A percentile compares a stretch with the other conserved stretches of the same genome.
Conservation (phyloP, 2,329 filamentous ascomycete species). For the Phialocephala sp. region DNA sequence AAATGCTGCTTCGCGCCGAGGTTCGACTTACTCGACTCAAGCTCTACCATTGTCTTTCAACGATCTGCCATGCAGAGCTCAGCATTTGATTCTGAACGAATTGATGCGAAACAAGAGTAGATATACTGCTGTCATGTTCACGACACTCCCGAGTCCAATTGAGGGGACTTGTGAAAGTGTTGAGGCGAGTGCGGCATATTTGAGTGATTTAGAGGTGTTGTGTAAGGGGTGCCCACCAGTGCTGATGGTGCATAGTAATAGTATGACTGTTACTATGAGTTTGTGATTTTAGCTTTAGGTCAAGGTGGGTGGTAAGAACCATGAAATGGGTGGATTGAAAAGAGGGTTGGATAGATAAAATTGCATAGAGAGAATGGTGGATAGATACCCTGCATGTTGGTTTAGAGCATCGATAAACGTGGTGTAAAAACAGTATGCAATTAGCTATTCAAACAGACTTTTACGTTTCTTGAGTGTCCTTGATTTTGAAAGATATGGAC, state of each 20-base stretch:
- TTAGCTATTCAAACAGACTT: neutral
- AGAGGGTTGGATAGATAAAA: neutral
- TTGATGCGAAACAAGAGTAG: conserved; percentile 72
- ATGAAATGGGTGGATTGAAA: neutral
- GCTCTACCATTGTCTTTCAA: conserved; percentile 80
- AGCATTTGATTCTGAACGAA: conserved; percentile 87
- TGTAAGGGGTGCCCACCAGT: conserved; percentile 78
- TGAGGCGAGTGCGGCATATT: conserved; percentile 72
- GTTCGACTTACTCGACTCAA: conserved; percentile 61
- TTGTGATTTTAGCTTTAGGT: conserved; percentile 48
- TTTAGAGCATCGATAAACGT: neutral
- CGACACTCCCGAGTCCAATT: conserved; percentile 79
- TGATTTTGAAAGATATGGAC: neutral
- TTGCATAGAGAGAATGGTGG: neutral
- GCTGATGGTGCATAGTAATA: conserved; percentile 83
- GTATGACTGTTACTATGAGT: conserved; percentile 86
- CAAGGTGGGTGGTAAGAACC: neutral
- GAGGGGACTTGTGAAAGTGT: conserved; percentile 78
- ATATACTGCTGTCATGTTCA: conserved; percentile 80
- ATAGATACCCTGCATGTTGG: conserved; percentile 3
- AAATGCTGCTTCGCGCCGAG: conserved; percentile 32
- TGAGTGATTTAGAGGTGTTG: conserved; percentile 79
- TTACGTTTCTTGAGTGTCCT: neutral
- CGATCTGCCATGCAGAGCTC: conserved; percentile 81
- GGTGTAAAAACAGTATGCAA: neutral